Base-by-base conservation (phyloP, 2,329 filamentous ascomycete species). In the Pseudogymnoascus sp. region DNA sequence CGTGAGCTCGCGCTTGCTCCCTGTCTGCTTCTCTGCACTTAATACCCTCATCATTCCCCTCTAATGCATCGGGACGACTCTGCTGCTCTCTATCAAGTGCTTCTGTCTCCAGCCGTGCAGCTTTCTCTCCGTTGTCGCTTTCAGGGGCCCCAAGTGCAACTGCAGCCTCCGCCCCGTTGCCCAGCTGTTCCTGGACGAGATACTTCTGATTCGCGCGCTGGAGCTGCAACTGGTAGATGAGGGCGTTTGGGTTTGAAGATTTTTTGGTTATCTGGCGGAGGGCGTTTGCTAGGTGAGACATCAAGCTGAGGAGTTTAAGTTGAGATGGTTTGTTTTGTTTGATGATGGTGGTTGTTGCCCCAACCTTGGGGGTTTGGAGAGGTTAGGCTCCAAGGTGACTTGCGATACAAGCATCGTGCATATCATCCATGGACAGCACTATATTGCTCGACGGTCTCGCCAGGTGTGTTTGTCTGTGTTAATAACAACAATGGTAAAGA, bases 221-320 rank as follows among this genome's bases (percentile, higher is more conserved):
- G n/a, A 68, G 65, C 38, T 68, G 67, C 9, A 65, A 21, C 15
- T 65, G 38, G 50, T 68, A 64, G 11, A 68, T 11, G 13, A 68
- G 61, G 9, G 53, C n/a, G 38, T 68, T 68, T 40, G 65, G 65
- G 40, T 68, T 64, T 15, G 60, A 50, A 23, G 65, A 61, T 62
- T 66, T 67, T 42, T 65, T 67, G n/a, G 64, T 61, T 19, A 67
- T 42, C 38, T 67, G 65, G 17, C 64, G 65, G 61, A 68, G 64
- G 23, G 63, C 15, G 40, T 37, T 59, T 23, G 64, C 37, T 35
- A 68, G 37, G 26, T 64, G 62, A n/a, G 65, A 65, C 66, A 67
- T 67, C 29, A 15, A 67, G 50, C 11, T 7, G 29, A 17, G 5
- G n/a, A 56, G 29, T 21, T 67, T 21, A 23, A 68, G 21, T 15